Conservation (phyloP, 2,329 filamentous ascomycete genomes). For the Penicillium sp. region DNA sequence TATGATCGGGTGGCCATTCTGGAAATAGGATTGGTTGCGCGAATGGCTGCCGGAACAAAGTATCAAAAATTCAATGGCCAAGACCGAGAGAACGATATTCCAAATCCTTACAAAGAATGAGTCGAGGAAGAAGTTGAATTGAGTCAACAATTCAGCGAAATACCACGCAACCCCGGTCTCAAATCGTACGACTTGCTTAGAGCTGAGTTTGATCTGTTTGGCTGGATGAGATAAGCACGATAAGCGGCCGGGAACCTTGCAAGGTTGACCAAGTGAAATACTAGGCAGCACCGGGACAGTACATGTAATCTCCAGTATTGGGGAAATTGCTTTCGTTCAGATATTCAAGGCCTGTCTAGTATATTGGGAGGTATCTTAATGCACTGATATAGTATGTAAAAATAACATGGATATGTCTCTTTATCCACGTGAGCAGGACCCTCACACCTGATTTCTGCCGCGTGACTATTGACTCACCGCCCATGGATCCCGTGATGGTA, state of each 20-base stretch:
- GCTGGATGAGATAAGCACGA: constrained; percentile 17
- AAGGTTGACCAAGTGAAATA: background rate
- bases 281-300: background rate
- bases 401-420: background rate
- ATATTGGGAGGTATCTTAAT: background rate
- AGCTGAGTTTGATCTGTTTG: constrained; percentile 18
- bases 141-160: background rate
- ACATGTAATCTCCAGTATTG: background rate
- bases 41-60: background rate
- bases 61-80: background rate
- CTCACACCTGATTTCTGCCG: constrained; percentile 8
- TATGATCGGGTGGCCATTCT: constrained; percentile 36
- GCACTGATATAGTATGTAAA: background rate
- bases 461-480: constrained; percentile 22
- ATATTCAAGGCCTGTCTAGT: background rate
- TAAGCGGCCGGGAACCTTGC: background rate
- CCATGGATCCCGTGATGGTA: constrained; percentile 21
- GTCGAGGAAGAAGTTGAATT: background rate
- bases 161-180: constrained; percentile 4
- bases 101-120: background rate
- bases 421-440: constrained; percentile 13
- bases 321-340: background rate
- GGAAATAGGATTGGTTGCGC: constrained; percentile 4
- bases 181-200: constrained; percentile 15
- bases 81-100: background rate